A percentile compares a stretch with the other conserved stretches of the same genome.
phyloP scores from a whole-genome alignment of 495 filamentous ascomycete genomes.

The Penicillium nucicola region DNA sequence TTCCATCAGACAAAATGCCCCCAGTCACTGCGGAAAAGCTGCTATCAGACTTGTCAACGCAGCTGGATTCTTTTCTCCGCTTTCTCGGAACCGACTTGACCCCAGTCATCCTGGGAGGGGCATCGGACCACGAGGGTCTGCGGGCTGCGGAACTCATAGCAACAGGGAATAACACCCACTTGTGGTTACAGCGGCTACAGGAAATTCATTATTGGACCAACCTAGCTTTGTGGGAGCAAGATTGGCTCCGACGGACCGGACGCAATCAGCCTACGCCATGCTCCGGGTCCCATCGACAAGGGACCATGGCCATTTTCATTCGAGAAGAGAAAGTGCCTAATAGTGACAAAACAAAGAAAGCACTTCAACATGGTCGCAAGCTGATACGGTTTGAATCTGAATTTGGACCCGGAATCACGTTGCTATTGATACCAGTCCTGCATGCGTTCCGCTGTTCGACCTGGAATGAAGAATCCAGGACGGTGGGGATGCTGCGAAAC shows the following conservation, averaged over 20 bases:
- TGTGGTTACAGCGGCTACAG: background rate
- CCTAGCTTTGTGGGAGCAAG: background rate
- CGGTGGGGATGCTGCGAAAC: background rate
- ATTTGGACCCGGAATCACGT: background rate
- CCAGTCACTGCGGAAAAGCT: background rate
- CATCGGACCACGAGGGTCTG: background rate
- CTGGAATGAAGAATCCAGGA: background rate
- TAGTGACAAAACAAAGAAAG: background rate
- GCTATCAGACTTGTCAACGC: background rate
- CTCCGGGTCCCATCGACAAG: background rate
- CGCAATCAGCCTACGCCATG: background rate
- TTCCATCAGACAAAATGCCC: background rate
- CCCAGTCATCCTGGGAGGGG: background rate
- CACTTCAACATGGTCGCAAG: background rate
- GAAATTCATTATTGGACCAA: background rate
- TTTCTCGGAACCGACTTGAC: background rate
- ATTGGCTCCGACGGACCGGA: background rate
- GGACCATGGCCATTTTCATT: background rate
- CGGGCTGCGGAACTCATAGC: background rate
- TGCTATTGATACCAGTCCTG: background rate
- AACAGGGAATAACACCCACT: background rate
- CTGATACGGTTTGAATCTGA: background rate
- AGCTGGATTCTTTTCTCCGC: background rate
- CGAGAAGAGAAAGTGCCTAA: background rate
- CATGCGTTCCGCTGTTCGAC: background rate